These are phyloP conservation scores for Trichoderma gamsii DNA, from an alignment of 495 filamentous ascomycete species.

Conservation along the genomic window DNA sequence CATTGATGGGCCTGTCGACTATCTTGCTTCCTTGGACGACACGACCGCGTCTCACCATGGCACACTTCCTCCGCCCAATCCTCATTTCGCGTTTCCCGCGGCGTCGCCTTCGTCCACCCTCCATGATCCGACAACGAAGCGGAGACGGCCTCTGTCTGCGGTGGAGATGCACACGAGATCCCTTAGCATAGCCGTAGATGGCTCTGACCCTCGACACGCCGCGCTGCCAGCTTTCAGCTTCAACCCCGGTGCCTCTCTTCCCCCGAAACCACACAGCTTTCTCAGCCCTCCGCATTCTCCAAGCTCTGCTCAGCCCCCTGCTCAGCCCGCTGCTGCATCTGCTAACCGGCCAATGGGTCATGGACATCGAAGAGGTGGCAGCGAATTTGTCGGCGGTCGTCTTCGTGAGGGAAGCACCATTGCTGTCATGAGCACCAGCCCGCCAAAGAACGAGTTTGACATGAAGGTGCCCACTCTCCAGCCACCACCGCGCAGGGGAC, in stretches of 20 bases:
- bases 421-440: conserved; percentile 54
- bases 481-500: conserved; percentile 55
- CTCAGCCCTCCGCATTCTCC: conserved; percentile 41
- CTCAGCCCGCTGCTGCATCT: conserved; percentile 20
- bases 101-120: conserved; percentile 23
- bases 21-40: conserved; percentile 23
- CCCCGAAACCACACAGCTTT: conserved; percentile 27
- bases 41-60: conserved; percentile 18
- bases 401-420: conserved; percentile 51
- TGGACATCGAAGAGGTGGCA: conserved; percentile 63
- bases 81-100: conserved; percentile 65
- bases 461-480: conserved; percentile 44
- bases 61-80: conserved; percentile 54
- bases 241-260: conserved; percentile 46
- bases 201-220: conserved; percentile 18
- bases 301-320: conserved; percentile 34
- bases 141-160: conserved; percentile 42
- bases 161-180: conserved; percentile 30
- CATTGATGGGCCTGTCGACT: conserved; percentile 25
- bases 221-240: conserved; percentile 60
- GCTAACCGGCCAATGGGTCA: conserved; percentile 43
- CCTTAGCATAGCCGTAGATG: conserved; percentile 15
- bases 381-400: conserved; percentile 75
- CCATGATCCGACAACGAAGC: background rate
- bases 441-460: conserved; percentile 55